Conservation (phyloP, 805 yeast species). For the Metschnikowia hibisci region DNA sequence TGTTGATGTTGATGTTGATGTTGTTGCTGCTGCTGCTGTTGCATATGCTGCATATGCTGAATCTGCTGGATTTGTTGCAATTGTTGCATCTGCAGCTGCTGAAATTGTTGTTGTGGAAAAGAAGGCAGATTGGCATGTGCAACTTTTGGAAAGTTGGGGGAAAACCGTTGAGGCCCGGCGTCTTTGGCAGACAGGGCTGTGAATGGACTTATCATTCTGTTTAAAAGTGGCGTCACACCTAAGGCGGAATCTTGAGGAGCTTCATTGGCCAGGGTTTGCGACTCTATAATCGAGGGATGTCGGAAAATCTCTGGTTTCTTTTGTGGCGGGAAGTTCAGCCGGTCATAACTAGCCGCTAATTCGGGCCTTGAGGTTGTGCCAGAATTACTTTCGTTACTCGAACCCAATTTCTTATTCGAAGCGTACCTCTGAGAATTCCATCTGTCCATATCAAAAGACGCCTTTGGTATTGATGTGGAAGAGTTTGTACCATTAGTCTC, state of each 20-base stretch:
- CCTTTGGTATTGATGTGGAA: slow-evolving; percentile 2
- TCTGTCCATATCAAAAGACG: slow-evolving; percentile 8
- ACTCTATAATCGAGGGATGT: not conserved
- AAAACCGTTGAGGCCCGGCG: not conserved
- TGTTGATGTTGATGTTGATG: not conserved
- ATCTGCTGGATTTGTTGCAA: slow-evolving; percentile 7
- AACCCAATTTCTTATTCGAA: not conserved
- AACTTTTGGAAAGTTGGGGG: not conserved
- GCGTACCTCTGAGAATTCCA: slow-evolving; percentile 5
- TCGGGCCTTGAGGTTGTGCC: not conserved
- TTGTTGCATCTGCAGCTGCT: slow-evolving; percentile 9
- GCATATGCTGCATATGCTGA: not conserved
- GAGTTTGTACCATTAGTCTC: not conserved
- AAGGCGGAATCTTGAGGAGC: not conserved
- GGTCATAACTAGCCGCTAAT: too few relatives aligned
- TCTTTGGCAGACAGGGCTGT: slow-evolving; percentile 3
- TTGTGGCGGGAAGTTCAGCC: too few relatives aligned
- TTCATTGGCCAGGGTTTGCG: not conserved
- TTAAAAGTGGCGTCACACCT: not conserved
- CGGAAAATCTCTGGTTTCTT: too few relatives aligned
- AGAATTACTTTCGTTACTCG: not conserved
- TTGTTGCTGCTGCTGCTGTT: not conserved
- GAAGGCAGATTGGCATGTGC: not conserved
- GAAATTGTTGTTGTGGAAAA: not conserved
- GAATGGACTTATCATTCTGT: slow-evolving; percentile 2